Percentiles rank a stretch among this genome's conserved stretches.
These are phyloP conservation scores for Salix arbutifolia DNA, from an alignment of 345 rosid genomes.

Conservation along the genomic window DNA sequence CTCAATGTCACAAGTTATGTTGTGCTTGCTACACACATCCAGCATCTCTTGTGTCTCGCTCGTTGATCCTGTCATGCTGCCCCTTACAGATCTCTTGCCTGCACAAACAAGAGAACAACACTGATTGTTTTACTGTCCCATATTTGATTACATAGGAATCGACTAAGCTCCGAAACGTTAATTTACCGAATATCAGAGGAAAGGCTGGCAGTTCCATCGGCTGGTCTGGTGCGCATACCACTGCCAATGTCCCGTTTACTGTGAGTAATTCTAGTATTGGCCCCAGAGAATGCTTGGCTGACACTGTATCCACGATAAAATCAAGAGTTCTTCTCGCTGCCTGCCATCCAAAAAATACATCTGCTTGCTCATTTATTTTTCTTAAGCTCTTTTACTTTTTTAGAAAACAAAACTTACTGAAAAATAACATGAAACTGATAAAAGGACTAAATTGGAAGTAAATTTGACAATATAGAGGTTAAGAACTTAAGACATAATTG, in stretches of 20 bases:
- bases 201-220: slow-evolving; percentile 51
- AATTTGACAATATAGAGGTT: too few relatives aligned
- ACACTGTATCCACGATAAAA: slow-evolving; percentile 53
- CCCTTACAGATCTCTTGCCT: slow-evolving; percentile 50
- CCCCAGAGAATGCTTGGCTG: slow-evolving; percentile 47
- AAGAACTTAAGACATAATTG: too few relatives aligned
- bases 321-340: slow-evolving; percentile 42
- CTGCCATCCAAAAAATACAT: slow-evolving; percentile 12
- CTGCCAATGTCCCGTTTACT: slow-evolving; percentile 43
- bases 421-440: background rate
- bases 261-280: slow-evolving; percentile 49
- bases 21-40: slow-evolving; percentile 49
- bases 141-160: background rate
- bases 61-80: slow-evolving; percentile 53
- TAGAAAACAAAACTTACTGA: too few relatives aligned
- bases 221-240: slow-evolving; percentile 47
- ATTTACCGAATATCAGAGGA: slow-evolving; percentile 53
- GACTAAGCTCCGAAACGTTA: background rate
- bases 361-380: too few relatives aligned
- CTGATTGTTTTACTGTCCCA: background rate
- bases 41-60: slow-evolving; percentile 58
- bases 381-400: too few relatives aligned
- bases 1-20: slow-evolving; percentile 49
- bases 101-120: background rate
- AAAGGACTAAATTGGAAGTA: too few relatives aligned